Evolutionary conservation across 176 grass and related monocot genomes (phyloP), one percentile per base, ranked within the genome.

Genomic region (Avena insularis): DNA sequence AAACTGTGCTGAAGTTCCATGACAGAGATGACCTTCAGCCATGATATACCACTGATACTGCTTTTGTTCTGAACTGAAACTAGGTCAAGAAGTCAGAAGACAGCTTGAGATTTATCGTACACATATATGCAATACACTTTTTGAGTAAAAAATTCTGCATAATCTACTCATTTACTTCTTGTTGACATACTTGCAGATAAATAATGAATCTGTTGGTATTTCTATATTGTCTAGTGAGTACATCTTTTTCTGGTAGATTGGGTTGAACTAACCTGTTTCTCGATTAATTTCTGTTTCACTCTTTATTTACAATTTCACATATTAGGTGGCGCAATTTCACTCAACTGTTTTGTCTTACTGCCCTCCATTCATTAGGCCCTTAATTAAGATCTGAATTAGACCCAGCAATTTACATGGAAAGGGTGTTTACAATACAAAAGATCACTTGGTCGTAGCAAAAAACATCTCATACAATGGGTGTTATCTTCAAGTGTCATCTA

Each of bases 251-350:
- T 50, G 17, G 25, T 27, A 60, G 12, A 59, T 77, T 82, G 20
- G 13, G 65, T 11, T 29, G 46, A 53, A 62, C 80, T 74, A 9
- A 80, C 68, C 16, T 6, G 76, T 82, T 70, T 85, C 57, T 11
- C 20, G 19, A 17, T 89, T 21, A 27, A 68, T n/a, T 6, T 1
- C 3, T 54, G n/a, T 82, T 81, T 51, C 6, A 8, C 40, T 80
- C 8, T 60, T 31, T 47, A 19, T 80, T 16, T 9, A 64, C 23
- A 46, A 14, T 56, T 57, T 23, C 63, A 62, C 40, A 73, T 54
- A 53, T 59, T 64, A 46, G 19, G 20, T 59, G 43, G 20, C 51
- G 33, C 50, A 56, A 57, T 80, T 54, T 67, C 8, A 14, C 14
- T 71, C 19, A 5, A 16, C 21, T 53, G 15, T 75, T 89, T 55